Evolutionary conservation across 257 asterid species (phyloP), one percentile per base, ranked within the genome.

Genomic region (Linderniella brevidens): DNA sequence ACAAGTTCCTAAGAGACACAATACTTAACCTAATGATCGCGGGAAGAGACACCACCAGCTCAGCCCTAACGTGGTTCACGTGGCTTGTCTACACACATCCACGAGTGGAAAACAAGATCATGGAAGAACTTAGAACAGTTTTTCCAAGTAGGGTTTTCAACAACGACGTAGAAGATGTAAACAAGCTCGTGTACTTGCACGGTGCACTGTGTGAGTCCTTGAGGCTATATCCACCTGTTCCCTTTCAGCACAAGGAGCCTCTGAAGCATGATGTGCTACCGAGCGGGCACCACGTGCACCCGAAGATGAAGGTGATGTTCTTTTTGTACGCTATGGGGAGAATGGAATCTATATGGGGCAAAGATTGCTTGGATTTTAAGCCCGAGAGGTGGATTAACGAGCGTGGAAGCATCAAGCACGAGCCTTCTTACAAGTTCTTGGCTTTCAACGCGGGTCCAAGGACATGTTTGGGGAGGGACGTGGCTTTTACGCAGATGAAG

Each of bases 391-490:
- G 49, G 49, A 45, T 45, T 15, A 11, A 19, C 13, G 52, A 47
- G 52, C 35, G 52, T 19, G 54, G 54, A 13, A 49, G 41, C 11
- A 49, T 49, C 3, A 4, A 16, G 41, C 54, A 49, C 42, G 41
- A 49, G 54, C 54, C 54, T 5, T 49, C 54, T 16, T 49, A 49
- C 36, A 49, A 49, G 42, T 49, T 49, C 54, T 12, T 49, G 54
- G 41, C 54, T 9, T 49, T 49, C 42, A 49, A 49, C 14, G 54
- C 54, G 4, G 54, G 54, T 12, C 54, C 54, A 12, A 32, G 54
- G 54, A 49, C 54, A 0, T 49, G 54, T 14, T 12, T 49, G 42
- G 54, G 54, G 18, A 49, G 14, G 18, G 54, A 49, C 1, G 54
- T 14, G 41, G 54, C 54, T 17, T 35, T 49, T 13, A 5, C 18